phyloP scores from a whole-genome alignment of 495 filamentous ascomycete species.

The Aspergillus affinis region DNA sequence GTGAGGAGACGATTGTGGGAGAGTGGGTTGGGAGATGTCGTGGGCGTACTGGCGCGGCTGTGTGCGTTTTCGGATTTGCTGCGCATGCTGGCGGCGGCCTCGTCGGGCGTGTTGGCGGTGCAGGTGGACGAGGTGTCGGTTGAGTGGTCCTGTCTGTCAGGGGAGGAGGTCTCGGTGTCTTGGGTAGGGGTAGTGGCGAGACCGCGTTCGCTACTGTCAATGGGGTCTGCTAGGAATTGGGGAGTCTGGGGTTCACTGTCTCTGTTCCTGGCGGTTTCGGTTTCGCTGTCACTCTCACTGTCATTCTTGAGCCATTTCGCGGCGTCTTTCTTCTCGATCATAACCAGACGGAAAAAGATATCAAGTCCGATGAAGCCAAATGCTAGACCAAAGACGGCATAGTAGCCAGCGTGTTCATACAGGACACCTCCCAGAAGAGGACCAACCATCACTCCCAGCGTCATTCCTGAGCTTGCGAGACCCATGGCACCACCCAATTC shows the following conservation, averaged over 20 bases:
- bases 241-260: background rate
- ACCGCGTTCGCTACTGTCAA: background rate
- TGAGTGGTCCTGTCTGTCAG: background rate
- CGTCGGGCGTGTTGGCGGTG: background rate
- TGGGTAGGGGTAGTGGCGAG: background rate
- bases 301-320: conserved; percentile 42
- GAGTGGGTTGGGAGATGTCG: background rate
- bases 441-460: conserved; percentile 62
- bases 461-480: conserved; percentile 65
- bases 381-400: conserved; percentile 68
- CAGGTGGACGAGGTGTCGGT: background rate
- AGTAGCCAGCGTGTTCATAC: conserved; percentile 68
- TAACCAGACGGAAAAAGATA: conserved; percentile 59
- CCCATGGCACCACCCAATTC: conserved; percentile 72
- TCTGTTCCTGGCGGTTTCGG: background rate
- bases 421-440: conserved; percentile 78
- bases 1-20: background rate
- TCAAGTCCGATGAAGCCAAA: conserved; percentile 71
- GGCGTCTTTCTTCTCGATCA: conserved; percentile 76
- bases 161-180: background rate
- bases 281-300: background rate
- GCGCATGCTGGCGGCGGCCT: background rate
- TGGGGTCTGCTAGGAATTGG: background rate
- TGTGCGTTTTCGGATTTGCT: background rate
- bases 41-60: background rate